phyloP scores from a whole-genome alignment of 495 filamentous ascomycete species.

The Aspergillus heteromorphus region DNA sequence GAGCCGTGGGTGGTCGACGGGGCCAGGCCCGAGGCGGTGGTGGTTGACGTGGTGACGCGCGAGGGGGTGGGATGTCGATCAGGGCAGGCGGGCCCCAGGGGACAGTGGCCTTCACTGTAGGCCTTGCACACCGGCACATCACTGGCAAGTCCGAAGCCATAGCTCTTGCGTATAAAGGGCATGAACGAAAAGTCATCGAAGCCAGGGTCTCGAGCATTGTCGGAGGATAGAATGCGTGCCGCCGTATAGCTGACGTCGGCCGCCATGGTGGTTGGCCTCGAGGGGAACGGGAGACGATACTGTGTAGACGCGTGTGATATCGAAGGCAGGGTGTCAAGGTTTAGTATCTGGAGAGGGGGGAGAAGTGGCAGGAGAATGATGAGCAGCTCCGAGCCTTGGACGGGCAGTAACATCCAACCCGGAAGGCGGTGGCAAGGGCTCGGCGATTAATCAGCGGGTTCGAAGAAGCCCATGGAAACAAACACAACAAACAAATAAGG shows the following conservation, averaged over 20 bases:
- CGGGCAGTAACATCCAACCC: not conserved
- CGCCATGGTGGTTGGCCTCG: constrained; percentile 28
- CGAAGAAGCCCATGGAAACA: not conserved
- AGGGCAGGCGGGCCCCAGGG: constrained; percentile 67
- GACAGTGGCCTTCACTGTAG: constrained; percentile 73
- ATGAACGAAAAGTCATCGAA: constrained; percentile 67
- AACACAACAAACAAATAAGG: too few relatives aligned
- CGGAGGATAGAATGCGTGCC: constrained; percentile 30
- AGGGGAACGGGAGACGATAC: not conserved
- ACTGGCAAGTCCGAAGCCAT: constrained; percentile 70
- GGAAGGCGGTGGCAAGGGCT: constrained; percentile 10
- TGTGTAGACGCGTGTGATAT: not conserved
- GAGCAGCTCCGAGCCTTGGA: too few relatives aligned
- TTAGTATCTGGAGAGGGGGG: not conserved
- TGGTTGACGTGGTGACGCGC: constrained; percentile 40
- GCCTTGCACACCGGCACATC: constrained; percentile 77
- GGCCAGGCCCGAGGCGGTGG: constrained; percentile 50
- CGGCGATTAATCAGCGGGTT: not conserved
- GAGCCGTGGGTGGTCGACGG: constrained; percentile 50
- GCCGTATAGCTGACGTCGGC: constrained; percentile 33
- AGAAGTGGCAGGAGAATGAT: not conserved
- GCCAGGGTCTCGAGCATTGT: constrained; percentile 44
- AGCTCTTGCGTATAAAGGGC: constrained; percentile 66
- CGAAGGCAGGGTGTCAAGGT: not conserved
- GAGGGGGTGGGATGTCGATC: constrained; percentile 54